Base-by-base conservation (phyloP, 805 yeast species). In the Metschnikowia dekortorum region DNA sequence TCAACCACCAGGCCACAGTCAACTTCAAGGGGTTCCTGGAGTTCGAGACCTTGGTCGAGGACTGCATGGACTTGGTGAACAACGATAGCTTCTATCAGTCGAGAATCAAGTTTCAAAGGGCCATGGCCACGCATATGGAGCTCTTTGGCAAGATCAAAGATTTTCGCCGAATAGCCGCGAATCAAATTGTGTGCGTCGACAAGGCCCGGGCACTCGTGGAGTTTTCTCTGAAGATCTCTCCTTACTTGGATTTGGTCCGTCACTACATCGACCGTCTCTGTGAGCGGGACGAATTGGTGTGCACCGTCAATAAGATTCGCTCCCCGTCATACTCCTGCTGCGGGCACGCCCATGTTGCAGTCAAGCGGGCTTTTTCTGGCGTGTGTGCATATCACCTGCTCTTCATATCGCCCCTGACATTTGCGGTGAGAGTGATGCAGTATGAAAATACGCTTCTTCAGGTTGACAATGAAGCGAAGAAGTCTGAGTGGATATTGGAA, bases 31-130 rank as follows among this genome's bases (percentile, higher is more conserved):
- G 49, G 10, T 47, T 49, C 34, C 53, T 40, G 22, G 55, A 50
- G 22, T 47, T 53, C 41, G 43, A 50, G 26, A 46, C 50, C 10
- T 44, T 53, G 46, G 51, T 47, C 10, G 45, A 41, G 16, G 36
- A 48, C 41, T 53, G 55, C 36, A 42, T 44, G 51, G 51, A 45
- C 39, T 46, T 49, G 37, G 46, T 53, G 31, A 48, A 50, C 35
- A 32, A 47, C 34, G 55, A 53, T 8, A 50, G 53, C 46, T 53
- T 49, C 41, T 53, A 47, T 46, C 44, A 47, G 22, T 52, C 55
- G 8, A 36, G 55, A 13, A 52, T 53, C 45, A 53, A 52, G 13
- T 53, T 53, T 22, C 53, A 53, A 34, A 48, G 51, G 36, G 41
- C 49, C 53, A 47, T 39, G 44, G 46, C 49, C 46, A 49, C 47